Evolutionary conservation across 768 basidiomycete genomes (phyloP).

Genomic region (Krasilnikovozyma curviuscula): DNA sequence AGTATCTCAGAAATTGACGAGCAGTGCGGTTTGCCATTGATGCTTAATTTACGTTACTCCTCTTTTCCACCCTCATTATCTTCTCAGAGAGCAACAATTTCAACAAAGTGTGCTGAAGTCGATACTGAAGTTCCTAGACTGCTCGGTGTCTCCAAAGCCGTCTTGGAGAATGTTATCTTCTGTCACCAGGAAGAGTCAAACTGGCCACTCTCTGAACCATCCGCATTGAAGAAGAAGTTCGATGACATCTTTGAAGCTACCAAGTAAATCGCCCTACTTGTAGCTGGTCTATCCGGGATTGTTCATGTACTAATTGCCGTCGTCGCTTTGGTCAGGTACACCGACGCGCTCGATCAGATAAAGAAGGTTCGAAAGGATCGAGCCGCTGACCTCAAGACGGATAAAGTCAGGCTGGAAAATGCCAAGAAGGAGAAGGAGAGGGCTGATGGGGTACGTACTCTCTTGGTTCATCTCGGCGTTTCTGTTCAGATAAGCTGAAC

Average conservation of each 20-base stretch:
- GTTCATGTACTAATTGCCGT: background rate
- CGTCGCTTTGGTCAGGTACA: slow-evolving; percentile 42
- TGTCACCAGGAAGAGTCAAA: slow-evolving; percentile 99
- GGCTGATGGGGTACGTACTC: slow-evolving; percentile 45
- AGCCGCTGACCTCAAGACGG: slow-evolving; percentile 71
- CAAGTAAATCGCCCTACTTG: slow-evolving; percentile 33
- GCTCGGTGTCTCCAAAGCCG: slow-evolving; percentile 91
- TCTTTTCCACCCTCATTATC: background rate
- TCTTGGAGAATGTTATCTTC: slow-evolving; percentile 96
- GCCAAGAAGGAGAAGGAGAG: slow-evolving; percentile 65
- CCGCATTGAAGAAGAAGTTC: slow-evolving; percentile 90
- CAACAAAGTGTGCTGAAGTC: slow-evolving; percentile 94
- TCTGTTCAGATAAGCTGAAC: background rate
- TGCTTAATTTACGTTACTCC: background rate
- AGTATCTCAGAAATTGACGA: background rate
- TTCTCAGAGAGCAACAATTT: slow-evolving; percentile 61
- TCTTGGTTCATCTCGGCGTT: background rate
- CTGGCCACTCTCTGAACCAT: slow-evolving; percentile 86
- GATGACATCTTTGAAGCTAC: slow-evolving; percentile 99
- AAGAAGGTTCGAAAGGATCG: slow-evolving; percentile 79
- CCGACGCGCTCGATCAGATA: slow-evolving; percentile 86
- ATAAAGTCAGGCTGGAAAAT: slow-evolving; percentile 64
- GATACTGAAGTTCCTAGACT: slow-evolving; percentile 82
- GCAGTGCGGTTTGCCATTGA: too few species aligned
- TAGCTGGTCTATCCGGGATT: background rate